Evolutionary conservation across 2,329 filamentous ascomycete species (phyloP).

Genomic region (Cadophora luteo-olivacea): DNA sequence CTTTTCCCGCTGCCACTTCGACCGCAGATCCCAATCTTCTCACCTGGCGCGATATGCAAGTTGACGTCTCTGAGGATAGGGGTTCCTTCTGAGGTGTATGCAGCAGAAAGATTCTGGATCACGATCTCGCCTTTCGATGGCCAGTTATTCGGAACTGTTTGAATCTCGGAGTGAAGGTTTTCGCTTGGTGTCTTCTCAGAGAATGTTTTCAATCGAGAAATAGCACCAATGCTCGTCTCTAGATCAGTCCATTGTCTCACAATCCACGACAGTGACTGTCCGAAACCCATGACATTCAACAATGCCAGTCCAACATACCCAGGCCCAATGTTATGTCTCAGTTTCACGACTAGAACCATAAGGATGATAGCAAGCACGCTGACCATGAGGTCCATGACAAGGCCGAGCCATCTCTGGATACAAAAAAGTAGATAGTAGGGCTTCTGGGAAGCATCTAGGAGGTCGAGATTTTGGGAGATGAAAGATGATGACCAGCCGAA

Average conservation of each 20-base stretch:
- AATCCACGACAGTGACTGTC: conserved; percentile 30
- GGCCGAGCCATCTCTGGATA: conserved; percentile 61
- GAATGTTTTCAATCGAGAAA: conserved; percentile 35
- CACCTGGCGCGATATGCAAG: conserved; percentile 57
- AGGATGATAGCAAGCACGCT: conserved; percentile 42
- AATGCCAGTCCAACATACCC: conserved; percentile 44
- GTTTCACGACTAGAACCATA: conserved; percentile 45
- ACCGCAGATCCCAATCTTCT: conserved; percentile 57
- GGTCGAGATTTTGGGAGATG: conserved; percentile 51
- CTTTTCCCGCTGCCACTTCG: conserved; percentile 52
- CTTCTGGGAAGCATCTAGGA: conserved; percentile 60
- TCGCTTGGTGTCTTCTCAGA: conserved; percentile 25
- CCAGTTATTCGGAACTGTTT: conserved; percentile 34
- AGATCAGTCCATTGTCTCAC: conserved; percentile 38
- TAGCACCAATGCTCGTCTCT: conserved; percentile 41
- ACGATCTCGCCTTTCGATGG: conserved; percentile 42
- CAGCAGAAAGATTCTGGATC: conserved; percentile 43
- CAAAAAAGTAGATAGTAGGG: conserved; percentile 63
- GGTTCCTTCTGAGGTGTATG: conserved; percentile 38
- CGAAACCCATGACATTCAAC: conserved; percentile 41
- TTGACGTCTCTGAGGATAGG: conserved; percentile 41
- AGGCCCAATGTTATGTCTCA: conserved; percentile 39
- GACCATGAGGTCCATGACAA: conserved; percentile 45
- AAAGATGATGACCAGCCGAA: conserved; percentile 50
- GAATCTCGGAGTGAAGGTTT: conserved; percentile 30